Evolutionary conservation across 768 basidiomycete genomes (phyloP), one percentile per base, ranked within the genome.

Genomic region (Tremella yokohamensis): DNA sequence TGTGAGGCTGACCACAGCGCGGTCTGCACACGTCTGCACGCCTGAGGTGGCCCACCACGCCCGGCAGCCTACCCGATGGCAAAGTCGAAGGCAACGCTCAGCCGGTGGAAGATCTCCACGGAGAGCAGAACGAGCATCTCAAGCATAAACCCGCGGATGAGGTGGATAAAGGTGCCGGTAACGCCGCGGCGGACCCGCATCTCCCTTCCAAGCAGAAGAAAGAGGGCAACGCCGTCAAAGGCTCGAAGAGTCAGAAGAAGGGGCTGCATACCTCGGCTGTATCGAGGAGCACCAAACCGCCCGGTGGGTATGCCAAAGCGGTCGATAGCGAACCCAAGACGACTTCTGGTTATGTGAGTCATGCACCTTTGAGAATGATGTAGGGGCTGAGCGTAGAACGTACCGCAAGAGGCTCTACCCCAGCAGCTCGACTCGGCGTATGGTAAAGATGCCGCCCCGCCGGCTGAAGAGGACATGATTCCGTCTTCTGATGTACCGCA

Each of bases 121-220:
- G 69, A 8, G 73, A 76, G 19, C 75, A 76, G 52, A 74, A 73
- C 53, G 37, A 57, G 18, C 71, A 74, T 51, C 59, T 76, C 37
- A 72, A 70, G 51, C 75, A 76, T 62, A 64, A 64, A 29, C 13
- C 45, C 7, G 49, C 62, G 1, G 49, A 55, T 16, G 44, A 54
- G 42, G 37, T 50, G 1, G 71, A 72, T 40, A 12, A 20, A 3
- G 70, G 69, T 1, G 67, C 67, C 45, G 73, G 75, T 11, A 76
- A 76, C 53, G 70, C 74, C 16, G 63, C 63, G 9, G 56, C 56
- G 0, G 58, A 62, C 4, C 74, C 74, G 3, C 60, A 62, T 44
- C 54, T 75, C 2, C 74, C 74, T n/a, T 69, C 66, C 16, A 65
- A 67, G 56, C 25, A 56, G n/a, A 45, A 57, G 40, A 40, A 29